Conservation (phyloP, 2,329 filamentous ascomycete species). For the Xylariaceae sp. region DNA sequence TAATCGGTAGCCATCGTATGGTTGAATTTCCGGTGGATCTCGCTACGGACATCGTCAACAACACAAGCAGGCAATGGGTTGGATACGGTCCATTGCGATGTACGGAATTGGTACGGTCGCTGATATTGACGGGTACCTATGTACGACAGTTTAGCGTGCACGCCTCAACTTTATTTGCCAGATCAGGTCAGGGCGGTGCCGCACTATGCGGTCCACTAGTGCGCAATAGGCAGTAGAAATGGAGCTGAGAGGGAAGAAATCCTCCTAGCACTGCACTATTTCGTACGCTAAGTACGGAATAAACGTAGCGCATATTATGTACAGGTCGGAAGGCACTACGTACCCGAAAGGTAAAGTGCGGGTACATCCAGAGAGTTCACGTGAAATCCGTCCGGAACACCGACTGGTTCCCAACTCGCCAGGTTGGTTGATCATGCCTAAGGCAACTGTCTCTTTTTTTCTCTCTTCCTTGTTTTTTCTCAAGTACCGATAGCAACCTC, state of each 20-base stretch:
- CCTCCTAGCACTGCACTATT: background rate
- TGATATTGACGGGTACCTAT: background rate
- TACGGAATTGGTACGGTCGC: background rate
- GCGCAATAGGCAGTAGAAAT: background rate
- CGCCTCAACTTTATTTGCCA: background rate
- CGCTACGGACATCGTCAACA: background rate
- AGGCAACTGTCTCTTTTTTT: no score
- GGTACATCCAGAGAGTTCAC: no score
- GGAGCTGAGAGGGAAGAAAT: background rate
- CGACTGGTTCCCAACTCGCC: no score
- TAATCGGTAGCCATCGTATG: background rate
- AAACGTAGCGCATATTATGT: background rate
- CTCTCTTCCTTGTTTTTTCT: no score
- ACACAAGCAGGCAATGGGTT: background rate
- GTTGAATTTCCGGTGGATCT: background rate
- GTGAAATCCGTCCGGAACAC: no score
- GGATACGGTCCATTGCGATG: no score
- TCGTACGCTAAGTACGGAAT: background rate
- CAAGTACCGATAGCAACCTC: background rate
- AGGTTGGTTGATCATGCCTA: no score
- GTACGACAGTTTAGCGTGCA: background rate
- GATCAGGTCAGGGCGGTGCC: background rate
- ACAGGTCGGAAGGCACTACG: background rate
- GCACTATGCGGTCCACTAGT: background rate
- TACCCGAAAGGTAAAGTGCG: no score